phyloP scores from a whole-genome alignment of 208 protist genomes.

The Leishmania tarentolae region DNA sequence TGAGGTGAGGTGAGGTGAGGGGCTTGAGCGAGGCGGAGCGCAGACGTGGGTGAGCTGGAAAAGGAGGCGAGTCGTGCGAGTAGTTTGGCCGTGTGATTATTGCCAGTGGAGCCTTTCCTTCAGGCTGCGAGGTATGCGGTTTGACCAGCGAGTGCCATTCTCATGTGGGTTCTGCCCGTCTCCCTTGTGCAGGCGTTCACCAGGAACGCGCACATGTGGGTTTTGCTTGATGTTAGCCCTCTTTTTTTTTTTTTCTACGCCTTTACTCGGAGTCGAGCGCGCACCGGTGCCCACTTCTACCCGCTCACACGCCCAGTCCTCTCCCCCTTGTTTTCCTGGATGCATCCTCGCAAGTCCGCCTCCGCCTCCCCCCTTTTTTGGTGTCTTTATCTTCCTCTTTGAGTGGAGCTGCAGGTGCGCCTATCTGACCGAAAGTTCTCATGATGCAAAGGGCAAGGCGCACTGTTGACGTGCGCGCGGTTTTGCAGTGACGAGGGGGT shows the following conservation, averaged over 20 bases:
- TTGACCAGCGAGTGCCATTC: too few species aligned
- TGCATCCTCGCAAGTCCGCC: background rate
- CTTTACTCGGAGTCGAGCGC: background rate
- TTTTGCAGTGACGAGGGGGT: background rate
- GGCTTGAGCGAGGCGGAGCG: background rate
- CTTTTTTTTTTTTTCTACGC: background rate
- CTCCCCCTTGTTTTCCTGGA: background rate
- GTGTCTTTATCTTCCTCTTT: background rate
- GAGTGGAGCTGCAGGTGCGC: background rate
- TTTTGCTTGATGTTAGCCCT: background rate
- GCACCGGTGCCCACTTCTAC: background rate
- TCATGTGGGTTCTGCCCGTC: background rate
- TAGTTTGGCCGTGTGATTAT: background rate
- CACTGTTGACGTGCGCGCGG: background rate
- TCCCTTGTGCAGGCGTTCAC: background rate
- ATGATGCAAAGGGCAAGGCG: background rate
- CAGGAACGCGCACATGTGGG: background rate
- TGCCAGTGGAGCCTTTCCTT: background rate
- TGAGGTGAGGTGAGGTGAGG: background rate
- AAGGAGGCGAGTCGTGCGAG: background rate
- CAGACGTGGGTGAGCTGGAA: background rate
- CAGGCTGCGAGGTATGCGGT: background rate
- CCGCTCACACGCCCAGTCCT: background rate
- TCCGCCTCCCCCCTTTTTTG: background rate
- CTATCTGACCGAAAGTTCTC: background rate